A percentile compares a stretch with the other conserved stretches of the same genome.
Conservation (phyloP, 148 eudicot species). For the Dianthus caryophyllus region DNA sequence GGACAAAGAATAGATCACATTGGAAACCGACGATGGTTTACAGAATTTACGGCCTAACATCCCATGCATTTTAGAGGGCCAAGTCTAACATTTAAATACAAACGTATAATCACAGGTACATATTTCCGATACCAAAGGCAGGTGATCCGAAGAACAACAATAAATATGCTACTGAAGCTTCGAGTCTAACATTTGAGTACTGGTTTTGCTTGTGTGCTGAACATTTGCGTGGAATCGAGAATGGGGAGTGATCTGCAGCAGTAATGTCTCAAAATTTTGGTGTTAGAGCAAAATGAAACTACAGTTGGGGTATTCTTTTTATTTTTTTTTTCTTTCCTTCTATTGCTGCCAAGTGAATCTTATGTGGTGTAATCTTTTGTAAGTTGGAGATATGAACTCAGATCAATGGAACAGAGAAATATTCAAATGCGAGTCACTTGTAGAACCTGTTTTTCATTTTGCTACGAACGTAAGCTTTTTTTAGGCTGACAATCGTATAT, state of each 20-base stretch:
- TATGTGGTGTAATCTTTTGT: background rate
- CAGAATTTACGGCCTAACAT: background rate
- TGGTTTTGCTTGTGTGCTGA: background rate
- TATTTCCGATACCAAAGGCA: slow-evolving; percentile 7
- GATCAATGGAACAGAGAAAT: background rate
- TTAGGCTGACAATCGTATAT: no score
- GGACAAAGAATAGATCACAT: slow-evolving; percentile 27
- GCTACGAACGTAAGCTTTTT: no score
- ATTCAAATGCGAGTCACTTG: background rate
- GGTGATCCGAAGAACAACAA: slow-evolving; percentile 15
- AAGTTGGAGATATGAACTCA: background rate
- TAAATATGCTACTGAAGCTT: background rate
- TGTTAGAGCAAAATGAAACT: slow-evolving; percentile 8
- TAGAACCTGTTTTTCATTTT: no score
- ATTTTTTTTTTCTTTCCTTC: background rate
- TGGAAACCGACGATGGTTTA: background rate
- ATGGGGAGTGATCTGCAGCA: background rate
- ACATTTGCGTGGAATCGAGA: background rate
- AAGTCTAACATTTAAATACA: slow-evolving; percentile 10
- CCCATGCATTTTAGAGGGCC: background rate
- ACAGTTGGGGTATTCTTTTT: background rate
- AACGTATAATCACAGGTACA: slow-evolving; percentile 12
- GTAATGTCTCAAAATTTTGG: slow-evolving; percentile 6
- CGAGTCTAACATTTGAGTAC: slow-evolving; percentile 2
- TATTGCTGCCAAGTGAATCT: background rate